A percentile compares a stretch with the other conserved stretches of the same genome.
Conservation (phyloP, 768 basidiomycete genomes). For the Infundibulicybe gibba region DNA sequence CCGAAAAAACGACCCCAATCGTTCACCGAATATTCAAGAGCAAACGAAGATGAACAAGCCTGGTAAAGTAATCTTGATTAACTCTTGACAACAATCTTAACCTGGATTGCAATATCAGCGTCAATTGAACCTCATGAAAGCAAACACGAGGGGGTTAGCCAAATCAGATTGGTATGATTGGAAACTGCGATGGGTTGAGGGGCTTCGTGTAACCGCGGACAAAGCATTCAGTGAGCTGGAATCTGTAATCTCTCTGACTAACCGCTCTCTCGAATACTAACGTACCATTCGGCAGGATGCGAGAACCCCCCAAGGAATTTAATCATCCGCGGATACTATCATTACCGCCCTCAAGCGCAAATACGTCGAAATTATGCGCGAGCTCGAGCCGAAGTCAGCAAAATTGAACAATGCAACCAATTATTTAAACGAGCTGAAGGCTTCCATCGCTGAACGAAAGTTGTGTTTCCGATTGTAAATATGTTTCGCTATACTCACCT, state of each 20-base stretch:
- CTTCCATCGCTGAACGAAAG: slow-evolving; percentile 78
- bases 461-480: background rate
- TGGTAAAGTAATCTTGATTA: slow-evolving; percentile 33
- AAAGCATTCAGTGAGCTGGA: slow-evolving; percentile 59
- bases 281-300: slow-evolving; percentile 50
- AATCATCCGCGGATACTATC: slow-evolving; percentile 45
- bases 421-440: slow-evolving; percentile 74
- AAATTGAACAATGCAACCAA: slow-evolving; percentile 75
- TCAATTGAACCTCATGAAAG: slow-evolving; percentile 77
- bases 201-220: slow-evolving; percentile 60
- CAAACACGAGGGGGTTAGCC: slow-evolving; percentile 62
- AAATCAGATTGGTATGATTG: slow-evolving; percentile 88
- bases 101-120: slow-evolving; percentile 38
- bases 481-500: slow-evolving; percentile 5
- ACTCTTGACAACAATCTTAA: background rate
- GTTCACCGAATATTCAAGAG: slow-evolving; percentile 67
- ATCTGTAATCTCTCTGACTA: slow-evolving; percentile 34
- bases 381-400: slow-evolving; percentile 67
- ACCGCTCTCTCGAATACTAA: background rate
- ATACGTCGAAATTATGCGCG: slow-evolving; percentile 60
- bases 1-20: slow-evolving; percentile 66
- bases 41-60: slow-evolving; percentile 69
- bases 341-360: slow-evolving; percentile 64
- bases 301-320: slow-evolving; percentile 51
- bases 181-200: slow-evolving; percentile 78